Evolutionary conservation across 768 basidiomycete species (phyloP), one percentile per base, ranked within the genome.

Genomic region (Lenzites betulinus): DNA sequence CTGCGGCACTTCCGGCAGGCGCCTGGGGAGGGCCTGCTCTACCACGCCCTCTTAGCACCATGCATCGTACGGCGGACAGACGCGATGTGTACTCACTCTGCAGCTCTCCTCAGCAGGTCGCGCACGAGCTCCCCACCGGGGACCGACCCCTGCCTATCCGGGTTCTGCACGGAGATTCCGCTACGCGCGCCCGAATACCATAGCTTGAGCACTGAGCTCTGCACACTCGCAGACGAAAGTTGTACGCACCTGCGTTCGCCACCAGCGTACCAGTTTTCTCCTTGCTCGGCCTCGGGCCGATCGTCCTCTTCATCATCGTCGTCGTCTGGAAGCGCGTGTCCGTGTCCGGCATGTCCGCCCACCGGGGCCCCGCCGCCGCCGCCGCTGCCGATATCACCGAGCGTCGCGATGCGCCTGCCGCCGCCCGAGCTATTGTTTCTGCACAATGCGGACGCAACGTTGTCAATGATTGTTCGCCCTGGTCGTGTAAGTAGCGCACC

Each of bases 141-240:
- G 2, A 74, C 73, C 11, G 62, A 61, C 12, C 63, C 62, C 60
- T 72, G 48, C 72, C 70, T 16, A 70, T 77, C 48, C 1, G 96
- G 96, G 70, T 93, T 94, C 74, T 96, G 84, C 1, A 98, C 81
- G 2, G 88, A 90, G 47, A 99, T 80, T 2, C 95, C 96, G 72
- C 95, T 98, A 69, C 8, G 58, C 23, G 42, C 33, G 42, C 15
- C 13, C 7, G 3, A 9, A 33, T 33, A 33, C 11, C 30, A 11
- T 11, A 33, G 30, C 11, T 33, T 60, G 43, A 56, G 59, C 39
- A 38, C 22, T 7, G 54, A 55, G 30, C 30, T 22, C 63, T 18
- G 12, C 25, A 46, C 8, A 33, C 26, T 16, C 22, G 23, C 16
- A 30, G 16, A 12, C 6, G 2, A 51, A 5, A 63, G 30, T 33